Evolutionary conservation across 352 stramenopile genomes (phyloP), one percentile per base, ranked within the genome.

Genomic region (Phytopythium sindhum): DNA sequence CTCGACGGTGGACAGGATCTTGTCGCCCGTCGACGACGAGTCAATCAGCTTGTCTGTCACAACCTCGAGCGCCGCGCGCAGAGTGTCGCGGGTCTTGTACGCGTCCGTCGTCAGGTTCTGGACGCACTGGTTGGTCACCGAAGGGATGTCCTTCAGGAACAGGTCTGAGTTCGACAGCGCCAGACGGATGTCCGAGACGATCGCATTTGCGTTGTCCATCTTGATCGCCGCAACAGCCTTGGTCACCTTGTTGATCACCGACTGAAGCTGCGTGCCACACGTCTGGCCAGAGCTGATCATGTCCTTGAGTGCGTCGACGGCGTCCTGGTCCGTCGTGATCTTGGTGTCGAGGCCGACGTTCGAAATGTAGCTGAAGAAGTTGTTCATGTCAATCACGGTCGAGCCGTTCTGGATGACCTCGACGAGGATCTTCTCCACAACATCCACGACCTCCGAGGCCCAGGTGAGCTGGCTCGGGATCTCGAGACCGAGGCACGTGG

Each of bases 1-100:
- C 17, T 88, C 77, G 1, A 61, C 75, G 2, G 66, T 69, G 1
- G 67, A 72, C 2, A 83, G 57, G 3, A 68, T 57, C 19, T 75
- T 80, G 15, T 73, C 74, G 19, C 53, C 67, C 37, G 51, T 64
- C 6, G 57, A 54, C 0, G 72, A 77, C 31, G 67, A 72, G 35
- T 70, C 69, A 37, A 87, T 81, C 11, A 90, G 64, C 57, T 83
- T 70, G 41, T 90, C 78, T 14, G 88, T 68, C 39, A 90, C 82
- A 12, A 80, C 72, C 10, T 81, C 69, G 21, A 88, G 64, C 0
- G 72, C 81, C 53, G 85, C 84, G 10, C 79, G 65, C 39, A 90
- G 68, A 7, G 73, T 52, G 57, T 88, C 79, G 8, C 83, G 80
- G 12, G 67, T 78, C 44, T 72, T 45, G 64, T 75, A 84, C 26